Base-by-base conservation (phyloP, 805 yeast species). In the Hanseniaspora mollemarum region DNA sequence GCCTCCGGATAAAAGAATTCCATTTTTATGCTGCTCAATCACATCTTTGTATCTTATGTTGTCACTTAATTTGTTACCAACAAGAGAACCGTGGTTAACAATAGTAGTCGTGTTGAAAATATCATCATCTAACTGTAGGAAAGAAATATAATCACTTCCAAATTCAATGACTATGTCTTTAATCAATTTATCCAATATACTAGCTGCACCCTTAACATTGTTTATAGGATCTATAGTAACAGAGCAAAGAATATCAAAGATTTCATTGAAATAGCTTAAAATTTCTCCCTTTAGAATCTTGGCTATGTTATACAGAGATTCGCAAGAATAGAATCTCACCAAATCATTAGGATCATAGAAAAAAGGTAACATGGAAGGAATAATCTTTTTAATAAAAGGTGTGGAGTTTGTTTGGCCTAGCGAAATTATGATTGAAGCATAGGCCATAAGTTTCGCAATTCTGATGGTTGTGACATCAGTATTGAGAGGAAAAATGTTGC, bases 321-420 rank as follows among this genome's bases (percentile, higher is more conserved):
- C 98, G 68, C 97, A 92, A 0, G 98, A 96, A 64, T 87, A 92
- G 60, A 92, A 92, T 50, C 98, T 73, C 8, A 92, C 98, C 57
- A 94, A 77, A n/a, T 95, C 90, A 63, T 92, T 96, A 54, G 92
- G 95, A 61, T 92, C 98, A 45, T 94, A 90, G 64, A 92, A 92
- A 53, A 96, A 90, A 0, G 96, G 90, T 58, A 92, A 71, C 13
- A 92, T 95, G 0, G 98, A 96, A 54, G 86, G 92, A 55, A 92
- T 78, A 52, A 92, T 87, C 49, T 80, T 84, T 53, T 86, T 92
- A 44, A 92, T 66, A 59, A 86, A 90, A 52, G 71, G 70, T 0
- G 95, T 92, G 32, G 92, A 86, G 43, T 88, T 90, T 57, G 77
- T 78, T 37, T 72, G 74, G 1, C 97, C 96, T 28, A 92, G 67